Evolutionary conservation across 768 basidiomycete species (phyloP), one percentile per base, ranked within the genome.

Genomic region (Obba rivulosa): DNA sequence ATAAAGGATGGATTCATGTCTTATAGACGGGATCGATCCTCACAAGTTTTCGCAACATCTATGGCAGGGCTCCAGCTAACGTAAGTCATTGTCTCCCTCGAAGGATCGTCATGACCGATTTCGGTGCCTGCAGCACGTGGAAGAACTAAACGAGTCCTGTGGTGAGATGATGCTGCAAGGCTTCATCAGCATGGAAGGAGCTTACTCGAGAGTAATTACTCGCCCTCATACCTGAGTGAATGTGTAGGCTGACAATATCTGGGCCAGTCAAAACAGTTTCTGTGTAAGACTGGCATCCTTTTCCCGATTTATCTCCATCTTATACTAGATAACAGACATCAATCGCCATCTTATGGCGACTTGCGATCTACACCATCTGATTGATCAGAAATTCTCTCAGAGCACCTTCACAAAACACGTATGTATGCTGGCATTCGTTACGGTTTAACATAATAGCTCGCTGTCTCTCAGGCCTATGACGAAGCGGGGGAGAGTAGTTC

Each of bases 181-280:
- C 0, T 97, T 98, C 62, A 81, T 96, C 48, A 88, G 90, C 61
- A 71, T 92, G 4, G 76, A 79, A 16, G 89, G 90, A 8, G 77
- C 85, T 20, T 67, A 73, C 52, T 83, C 88, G 18, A 92, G 85
- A 72, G 92, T 83, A 51, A 9, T 50, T 14, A 2, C 17, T 5
- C 35, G 21, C 14, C 13, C 4, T 14, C 10, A 45, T 35, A 21
- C 9, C 34, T 25, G 4, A 43, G 9, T 43, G 11, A 8, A 28
- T 31, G 10, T 44, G 28, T 31, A 11, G 23, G 18, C 21, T 44
- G n/a, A 44, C 18, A 10, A 16, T 23, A 14, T 14, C 46, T 57
- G 51, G 48, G 52, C 52, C 61, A 95, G 89, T 68, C 78, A n/a
- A 79, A 85, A 64, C 94, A 98, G 65, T 89, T 84, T 68, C 65